A percentile compares a stretch with the other conserved stretches of the same genome.
phyloP scores from a whole-genome alignment of 176 grass and related monocot genomes.

The Triticum turgidum region DNA sequence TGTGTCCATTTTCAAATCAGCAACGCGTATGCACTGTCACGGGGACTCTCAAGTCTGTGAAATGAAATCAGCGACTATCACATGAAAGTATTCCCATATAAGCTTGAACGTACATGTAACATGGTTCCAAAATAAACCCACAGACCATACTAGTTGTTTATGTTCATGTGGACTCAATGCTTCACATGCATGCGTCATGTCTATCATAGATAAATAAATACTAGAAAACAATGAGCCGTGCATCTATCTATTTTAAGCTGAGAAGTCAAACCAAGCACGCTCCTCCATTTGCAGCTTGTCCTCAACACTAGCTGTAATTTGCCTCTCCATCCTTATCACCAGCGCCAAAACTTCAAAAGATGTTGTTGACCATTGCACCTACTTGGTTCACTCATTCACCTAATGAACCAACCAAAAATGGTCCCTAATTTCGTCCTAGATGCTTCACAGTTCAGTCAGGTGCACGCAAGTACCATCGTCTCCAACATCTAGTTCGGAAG shows the following conservation, averaged over 20 bases:
- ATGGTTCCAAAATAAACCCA: conserved; percentile 16
- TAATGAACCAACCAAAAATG: conserved; percentile 18
- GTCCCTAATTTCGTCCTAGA: not conserved
- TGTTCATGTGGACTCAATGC: conserved; percentile 1
- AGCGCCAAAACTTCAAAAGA: not conserved
- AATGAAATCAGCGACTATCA: not conserved
- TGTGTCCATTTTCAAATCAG: not conserved
- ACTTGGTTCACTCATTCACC: conserved; percentile 1
- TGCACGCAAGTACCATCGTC: not conserved
- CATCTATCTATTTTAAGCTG: conserved; percentile 36
- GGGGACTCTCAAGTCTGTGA: not conserved
- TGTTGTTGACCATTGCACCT: conserved; percentile 11
- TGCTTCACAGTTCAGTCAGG: not conserved
- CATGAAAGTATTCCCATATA: conserved; percentile 28
- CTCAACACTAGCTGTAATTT: conserved; percentile 1
- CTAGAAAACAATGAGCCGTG: not conserved
- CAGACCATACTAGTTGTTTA: conserved; percentile 24
- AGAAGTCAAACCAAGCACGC: conserved; percentile 37
- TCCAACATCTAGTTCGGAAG: conserved; percentile 1
- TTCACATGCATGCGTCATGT: conserved; percentile 38
- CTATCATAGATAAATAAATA: not conserved
- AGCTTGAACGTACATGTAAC: conserved; percentile 14
- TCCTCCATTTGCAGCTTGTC: conserved; percentile 25
- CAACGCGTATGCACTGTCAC: not conserved
- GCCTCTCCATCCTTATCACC: not conserved